Evolutionary conservation across 208 protist genomes (phyloP), one percentile per base, ranked within the genome.

Genomic region (Trypanosoma caninum): DNA sequence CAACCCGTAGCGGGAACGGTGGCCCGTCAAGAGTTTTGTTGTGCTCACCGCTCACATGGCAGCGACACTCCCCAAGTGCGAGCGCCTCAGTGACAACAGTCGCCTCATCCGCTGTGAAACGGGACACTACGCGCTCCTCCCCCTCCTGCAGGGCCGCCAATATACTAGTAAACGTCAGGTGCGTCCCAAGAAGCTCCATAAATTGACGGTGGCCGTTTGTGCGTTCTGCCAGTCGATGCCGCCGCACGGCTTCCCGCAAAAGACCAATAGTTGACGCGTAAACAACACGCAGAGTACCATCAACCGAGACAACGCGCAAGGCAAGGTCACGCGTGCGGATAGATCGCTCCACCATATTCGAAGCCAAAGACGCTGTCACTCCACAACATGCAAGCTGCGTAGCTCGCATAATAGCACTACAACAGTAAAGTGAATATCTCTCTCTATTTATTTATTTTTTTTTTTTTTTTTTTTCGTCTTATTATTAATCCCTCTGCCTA

Each of bases 61-160:
- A 77, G n/a, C 78, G 66, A 38, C 78, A 84, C 72, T 94, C 87
- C 1, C 87, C 87, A 40, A 94, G 76, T 5, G 80, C 87, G 35
- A 91, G 44, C 11, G 87, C 71, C 41, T 89, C 75, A 0, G 69
- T 76, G 37, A 76, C 22, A 20, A 88, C 76, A 11, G 80, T 87
- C 8, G 77, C 76, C 35, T 87, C 76, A 35, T 83, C 69, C 10
- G 57, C 44, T 0, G 73, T 84, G 53, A 89, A 80, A 2, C 79
- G 74, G 13, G 64, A 40, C 31, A 75, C 72, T 16, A 94, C 81
- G 10, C 87, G 87, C 59, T 94, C 83, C 63, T 94, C 83, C 11
- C 81, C 78, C 16, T 87, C 77, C 25, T 74, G 71, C 28, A 73
- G 65, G 9, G 78, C 69, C 13, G 83, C 76, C 3, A 91, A 68